These are phyloP conservation scores for Gossypium gossypioides DNA, from an alignment of 441 rosid genomes.

Conservation along the genomic window DNA sequence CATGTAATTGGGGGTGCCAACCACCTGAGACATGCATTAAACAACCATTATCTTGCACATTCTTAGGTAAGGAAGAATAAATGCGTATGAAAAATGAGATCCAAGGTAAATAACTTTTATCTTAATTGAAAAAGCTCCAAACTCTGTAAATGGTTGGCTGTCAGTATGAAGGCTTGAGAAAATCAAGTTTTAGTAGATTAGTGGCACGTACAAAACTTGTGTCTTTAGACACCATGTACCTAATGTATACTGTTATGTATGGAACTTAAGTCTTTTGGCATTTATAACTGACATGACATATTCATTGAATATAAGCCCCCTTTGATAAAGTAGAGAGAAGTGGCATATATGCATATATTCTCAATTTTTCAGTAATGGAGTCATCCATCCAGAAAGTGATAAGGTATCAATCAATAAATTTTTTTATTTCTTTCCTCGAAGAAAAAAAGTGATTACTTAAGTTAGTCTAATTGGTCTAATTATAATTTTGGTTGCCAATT, in stretches of 20 bases:
- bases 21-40: slow-evolving; percentile 44
- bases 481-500: neutral
- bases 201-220: neutral
- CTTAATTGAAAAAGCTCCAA: neutral
- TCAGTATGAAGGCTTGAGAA: neutral
- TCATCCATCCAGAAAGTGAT: neutral
- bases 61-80: slow-evolving; percentile 7
- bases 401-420: neutral
- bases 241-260: neutral
- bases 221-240: neutral
- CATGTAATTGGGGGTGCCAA: slow-evolving; percentile 98
- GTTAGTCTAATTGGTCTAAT: neutral
- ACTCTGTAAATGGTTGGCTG: neutral
- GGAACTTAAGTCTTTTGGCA: neutral
- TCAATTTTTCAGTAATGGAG: neutral
- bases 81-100: neutral
- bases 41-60: slow-evolving; percentile 1
- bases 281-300: neutral
- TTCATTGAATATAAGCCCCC: neutral
- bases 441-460: neutral
- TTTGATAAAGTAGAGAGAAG: neutral
- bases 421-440: neutral
- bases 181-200: neutral
- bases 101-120: neutral
- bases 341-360: neutral